A percentile compares a stretch with the other conserved stretches of the same genome.
Conservation (phyloP, 176 grass and related monocot species). For the Chrysopogon serrulatus region DNA sequence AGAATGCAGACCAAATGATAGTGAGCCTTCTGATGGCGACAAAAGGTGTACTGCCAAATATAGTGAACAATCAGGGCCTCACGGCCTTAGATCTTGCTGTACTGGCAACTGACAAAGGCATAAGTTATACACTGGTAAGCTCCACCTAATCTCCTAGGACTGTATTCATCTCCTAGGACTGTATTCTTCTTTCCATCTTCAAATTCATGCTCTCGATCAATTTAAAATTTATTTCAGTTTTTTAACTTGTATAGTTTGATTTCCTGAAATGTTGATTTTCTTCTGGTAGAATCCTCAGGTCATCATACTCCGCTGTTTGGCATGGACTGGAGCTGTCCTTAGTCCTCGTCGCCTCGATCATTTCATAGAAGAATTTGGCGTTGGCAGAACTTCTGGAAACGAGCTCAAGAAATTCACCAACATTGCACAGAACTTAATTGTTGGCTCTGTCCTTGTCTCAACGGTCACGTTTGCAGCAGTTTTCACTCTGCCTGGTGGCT, state of each 20-base stretch:
- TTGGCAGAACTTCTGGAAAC: slow-evolving; percentile 35
- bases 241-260: slow-evolving; percentile 6
- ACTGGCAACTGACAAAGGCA: slow-evolving; percentile 40
- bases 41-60: slow-evolving; percentile 33
- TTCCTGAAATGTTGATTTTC: slow-evolving; percentile 48
- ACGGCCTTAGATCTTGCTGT: slow-evolving; percentile 74
- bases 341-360: slow-evolving; percentile 51
- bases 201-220: not conserved
- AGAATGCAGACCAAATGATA: slow-evolving; percentile 34
- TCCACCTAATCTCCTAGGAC: not conserved
- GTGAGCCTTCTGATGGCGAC: slow-evolving; percentile 56
- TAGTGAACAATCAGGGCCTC: slow-evolving; percentile 58
- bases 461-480: slow-evolving; percentile 60
- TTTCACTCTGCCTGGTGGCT: slow-evolving; percentile 45
- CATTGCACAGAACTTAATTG: slow-evolving; percentile 46
- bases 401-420: slow-evolving; percentile 54
- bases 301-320: slow-evolving; percentile 57
- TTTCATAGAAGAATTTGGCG: slow-evolving; percentile 42
- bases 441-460: slow-evolving; percentile 43
- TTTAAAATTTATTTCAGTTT: not conserved
- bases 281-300: slow-evolving; percentile 65
- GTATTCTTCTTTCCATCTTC: slow-evolving; percentile 12
- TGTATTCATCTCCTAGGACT: not conserved
- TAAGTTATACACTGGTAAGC: slow-evolving; percentile 51
- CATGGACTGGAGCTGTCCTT: slow-evolving; percentile 55